Base-by-base conservation (phyloP, 805 yeast species). In the Limtongia smithiae region DNA sequence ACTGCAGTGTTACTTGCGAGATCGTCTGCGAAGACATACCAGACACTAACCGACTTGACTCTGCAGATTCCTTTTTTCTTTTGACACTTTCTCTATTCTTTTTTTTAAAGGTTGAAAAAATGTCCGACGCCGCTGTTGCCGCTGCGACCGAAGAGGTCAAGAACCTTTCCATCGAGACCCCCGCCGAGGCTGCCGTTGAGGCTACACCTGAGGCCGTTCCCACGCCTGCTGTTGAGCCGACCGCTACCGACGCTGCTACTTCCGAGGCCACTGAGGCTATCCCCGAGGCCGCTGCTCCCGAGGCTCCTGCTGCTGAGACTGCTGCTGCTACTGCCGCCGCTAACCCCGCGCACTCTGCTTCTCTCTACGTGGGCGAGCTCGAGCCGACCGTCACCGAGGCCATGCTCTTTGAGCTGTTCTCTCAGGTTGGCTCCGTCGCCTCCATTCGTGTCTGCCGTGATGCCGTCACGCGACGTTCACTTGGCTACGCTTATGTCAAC, bases 361-460 rank as follows among this genome's bases (percentile, higher is more conserved):
- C 97, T 41, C 81, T 93, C 64, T 93, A 93, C 74, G 97, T 93
- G 67, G 97, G 98, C 67, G 98, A 93, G 75, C 82, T 93, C 65
- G 94, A 87, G 71, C 86, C 90, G 58, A 70, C 85, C 39, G 95
- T 93, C 62, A 85, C 88, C 63, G 98, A 93, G 78, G 95, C 97
- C 55, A 78, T 84, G 64, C 81, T 93, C 67, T 93, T 85, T 69
- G 98, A 93, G 77, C 77, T 90, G 65, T 93, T 93, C 77, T 85
- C 95, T 59, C 89, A 86, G 67, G 78, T 91, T 64, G 98, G 97
- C 62, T 89, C 87, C 66, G 97, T 93, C 54, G 80, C 96, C 28
- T 87, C 96, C 57, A 90, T 93, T 71, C 90, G 97, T 77, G 96
- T 93, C 59, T 93, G 98, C 78, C 91, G 98, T 76, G 97, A 93